A percentile compares a stretch with the other conserved stretches of the same genome.
Conservation (phyloP, 1,139 yeast genomes). For the Lodderomyces beijingensis region DNA sequence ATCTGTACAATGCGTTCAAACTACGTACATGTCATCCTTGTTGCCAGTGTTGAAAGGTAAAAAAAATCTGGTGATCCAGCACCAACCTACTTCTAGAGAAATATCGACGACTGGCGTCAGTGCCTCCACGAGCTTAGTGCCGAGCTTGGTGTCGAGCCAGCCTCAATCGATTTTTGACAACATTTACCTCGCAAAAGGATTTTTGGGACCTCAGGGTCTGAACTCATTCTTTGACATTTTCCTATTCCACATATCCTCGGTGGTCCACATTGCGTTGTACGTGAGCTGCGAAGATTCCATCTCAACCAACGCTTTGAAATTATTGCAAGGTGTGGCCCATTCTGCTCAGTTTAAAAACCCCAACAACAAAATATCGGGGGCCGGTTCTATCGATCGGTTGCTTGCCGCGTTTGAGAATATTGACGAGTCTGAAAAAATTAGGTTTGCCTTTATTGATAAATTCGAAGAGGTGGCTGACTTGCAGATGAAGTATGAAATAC, state of each 20-base stretch:
- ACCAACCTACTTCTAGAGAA: slow-evolving; percentile 7
- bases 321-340: slow-evolving; percentile 49
- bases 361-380: too few relatives aligned
- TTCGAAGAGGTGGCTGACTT: slow-evolving; percentile 46
- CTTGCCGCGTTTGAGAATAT: slow-evolving; percentile 69
- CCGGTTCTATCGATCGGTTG: too few relatives aligned
- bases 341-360: slow-evolving; percentile 44
- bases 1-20: slow-evolving; percentile 52
- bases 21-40: slow-evolving; percentile 25
- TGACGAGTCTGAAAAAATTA: slow-evolving; percentile 67
- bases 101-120: slow-evolving; percentile 19
- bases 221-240: slow-evolving; percentile 67
- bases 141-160: slow-evolving; percentile 20
- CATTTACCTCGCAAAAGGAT: slow-evolving; percentile 44
- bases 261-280: slow-evolving; percentile 69
- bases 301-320: slow-evolving; percentile 49
- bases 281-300: slow-evolving; percentile 55
- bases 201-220: slow-evolving; percentile 61
- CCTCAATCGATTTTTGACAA: slow-evolving; percentile 45
- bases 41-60: slow-evolving; percentile 26
- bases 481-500: slow-evolving; percentile 50
- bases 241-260: slow-evolving; percentile 59
- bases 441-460: slow-evolving; percentile 70
- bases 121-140: slow-evolving; percentile 26
- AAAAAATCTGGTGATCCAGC: slow-evolving; percentile 11